phyloP scores from a whole-genome alignment of 176 grass and related monocot species.

The Hsuehochloa calcarea region DNA sequence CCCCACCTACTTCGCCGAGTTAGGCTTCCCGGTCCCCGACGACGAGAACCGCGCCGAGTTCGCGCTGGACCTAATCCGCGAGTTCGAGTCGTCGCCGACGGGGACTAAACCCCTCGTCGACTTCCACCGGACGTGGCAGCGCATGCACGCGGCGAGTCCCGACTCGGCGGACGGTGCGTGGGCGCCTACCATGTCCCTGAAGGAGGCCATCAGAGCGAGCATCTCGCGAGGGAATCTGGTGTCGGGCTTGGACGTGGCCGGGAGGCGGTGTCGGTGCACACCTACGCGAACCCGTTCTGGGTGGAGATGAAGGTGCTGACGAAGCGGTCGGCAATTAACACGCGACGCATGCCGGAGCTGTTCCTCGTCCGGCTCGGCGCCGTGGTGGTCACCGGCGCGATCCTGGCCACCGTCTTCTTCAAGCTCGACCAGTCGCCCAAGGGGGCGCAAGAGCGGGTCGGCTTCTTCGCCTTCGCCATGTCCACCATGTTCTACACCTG shows the following conservation, averaged over 20 bases:
- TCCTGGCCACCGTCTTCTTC: slow-evolving; percentile 59
- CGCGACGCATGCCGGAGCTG: slow-evolving; percentile 67
- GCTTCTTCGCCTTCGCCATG: slow-evolving; percentile 98
- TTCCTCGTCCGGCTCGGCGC: slow-evolving; percentile 57
- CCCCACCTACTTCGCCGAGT: slow-evolving; percentile 66
- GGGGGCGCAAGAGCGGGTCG: slow-evolving; percentile 81
- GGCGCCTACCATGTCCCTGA: slow-evolving; percentile 45
- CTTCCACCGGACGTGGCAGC: slow-evolving; percentile 63
- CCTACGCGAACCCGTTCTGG: not conserved
- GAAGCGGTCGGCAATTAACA: slow-evolving; percentile 16
- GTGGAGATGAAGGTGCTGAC: not conserved
- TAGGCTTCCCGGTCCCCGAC: slow-evolving; percentile 64
- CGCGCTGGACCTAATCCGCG: slow-evolving; percentile 77
- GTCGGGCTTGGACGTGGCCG: slow-evolving; percentile 48
- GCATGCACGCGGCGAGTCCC: slow-evolving; percentile 22
- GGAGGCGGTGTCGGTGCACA: slow-evolving; percentile 44
- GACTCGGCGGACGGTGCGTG: not conserved
- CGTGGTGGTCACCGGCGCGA: slow-evolving; percentile 60
- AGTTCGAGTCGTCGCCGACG: slow-evolving; percentile 61
- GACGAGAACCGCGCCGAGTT: slow-evolving; percentile 87
- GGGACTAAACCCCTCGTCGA: slow-evolving; percentile 61
- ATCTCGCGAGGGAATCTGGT: slow-evolving; percentile 84
- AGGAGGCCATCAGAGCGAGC: slow-evolving; percentile 82
- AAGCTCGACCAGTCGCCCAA: slow-evolving; percentile 70
- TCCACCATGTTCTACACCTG: slow-evolving; percentile 98